Conservation (phyloP, 2,329 filamentous ascomycete genomes). For the Beauveria rudraprayagi region DNA sequence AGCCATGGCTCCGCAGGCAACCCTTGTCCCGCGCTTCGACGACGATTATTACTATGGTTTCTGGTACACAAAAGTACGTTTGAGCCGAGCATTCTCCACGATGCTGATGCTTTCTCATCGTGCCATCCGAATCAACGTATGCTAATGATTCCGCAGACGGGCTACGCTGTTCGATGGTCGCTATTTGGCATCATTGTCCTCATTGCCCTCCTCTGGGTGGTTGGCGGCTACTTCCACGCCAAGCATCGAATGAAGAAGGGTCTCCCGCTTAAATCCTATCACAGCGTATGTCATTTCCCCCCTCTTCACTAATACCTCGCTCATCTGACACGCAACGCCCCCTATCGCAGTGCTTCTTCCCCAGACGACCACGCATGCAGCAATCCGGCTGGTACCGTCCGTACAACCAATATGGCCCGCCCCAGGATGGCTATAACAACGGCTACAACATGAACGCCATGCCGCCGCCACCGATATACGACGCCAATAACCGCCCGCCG, state of each 20-base stretch:
- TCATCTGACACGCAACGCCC: too few species aligned
- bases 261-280: conserved; percentile 57
- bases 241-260: conserved; percentile 58
- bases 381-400: conserved; percentile 41
- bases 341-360: conserved; percentile 41
- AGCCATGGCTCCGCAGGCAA: conserved; percentile 3
- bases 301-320: background rate
- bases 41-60: background rate
- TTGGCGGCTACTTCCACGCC: conserved; percentile 64
- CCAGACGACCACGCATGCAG: conserved; percentile 35
- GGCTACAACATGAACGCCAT: conserved; percentile 43
- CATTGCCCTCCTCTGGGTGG: conserved; percentile 51
- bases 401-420: conserved; percentile 10
- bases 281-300: conserved; percentile 44
- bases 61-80: conserved; percentile 9
- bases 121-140: background rate
- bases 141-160: conserved; percentile 35
- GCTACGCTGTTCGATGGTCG: conserved; percentile 62
- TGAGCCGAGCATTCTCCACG: too few species aligned
- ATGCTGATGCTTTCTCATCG: too few species aligned
- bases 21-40: background rate
- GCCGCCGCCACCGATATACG: conserved; percentile 50
- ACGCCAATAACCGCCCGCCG: conserved; percentile 45
- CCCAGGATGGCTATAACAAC: conserved; percentile 30
- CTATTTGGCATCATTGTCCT: conserved; percentile 56